Evolutionary conservation across 2,329 filamentous ascomycete species (phyloP).

Genomic region (Coleophoma eucalyptorum): DNA sequence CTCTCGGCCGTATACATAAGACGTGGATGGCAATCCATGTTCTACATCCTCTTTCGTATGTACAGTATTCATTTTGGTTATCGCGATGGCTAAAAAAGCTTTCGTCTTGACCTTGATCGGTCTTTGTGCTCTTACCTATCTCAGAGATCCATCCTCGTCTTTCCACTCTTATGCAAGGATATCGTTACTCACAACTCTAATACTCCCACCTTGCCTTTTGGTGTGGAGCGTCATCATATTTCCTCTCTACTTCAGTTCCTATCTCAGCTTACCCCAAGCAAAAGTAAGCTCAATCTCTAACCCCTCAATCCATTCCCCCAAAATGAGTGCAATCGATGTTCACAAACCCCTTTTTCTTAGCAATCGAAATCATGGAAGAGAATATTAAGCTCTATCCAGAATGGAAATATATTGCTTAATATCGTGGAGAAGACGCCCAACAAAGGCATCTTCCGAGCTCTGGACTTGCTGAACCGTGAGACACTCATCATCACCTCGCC

Average conservation of each 20-base stretch:
- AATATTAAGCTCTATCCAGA: slow-evolving; percentile 4
- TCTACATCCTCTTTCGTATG: too few relatives aligned
- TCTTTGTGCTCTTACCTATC: neutral
- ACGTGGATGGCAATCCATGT: too few relatives aligned
- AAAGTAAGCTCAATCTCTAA: slow-evolving; percentile 5
- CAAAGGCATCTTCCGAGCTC: slow-evolving; percentile 10
- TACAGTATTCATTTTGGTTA: too few relatives aligned
- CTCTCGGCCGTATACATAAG: too few relatives aligned
- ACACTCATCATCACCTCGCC: slow-evolving; percentile 8
- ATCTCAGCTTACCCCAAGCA: slow-evolving; percentile 6
- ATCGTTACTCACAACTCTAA: neutral
- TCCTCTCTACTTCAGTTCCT: slow-evolving; percentile 12
- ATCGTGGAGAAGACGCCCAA: slow-evolving; percentile 11
- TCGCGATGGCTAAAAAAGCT: neutral
- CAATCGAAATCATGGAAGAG: slow-evolving; percentile 2
- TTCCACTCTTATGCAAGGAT: neutral
- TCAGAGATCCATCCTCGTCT: neutral
- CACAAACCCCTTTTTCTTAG: neutral
- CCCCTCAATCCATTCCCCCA: neutral
- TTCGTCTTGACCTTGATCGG: neutral
- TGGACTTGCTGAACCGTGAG: slow-evolving; percentile 13
- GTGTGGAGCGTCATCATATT: slow-evolving; percentile 9
- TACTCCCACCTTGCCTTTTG: slow-evolving; percentile 5
- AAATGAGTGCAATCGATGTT: neutral
- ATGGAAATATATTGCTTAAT: slow-evolving; percentile 5